Evolutionary conservation across 1,139 yeast species (phyloP), one percentile per base, ranked within the genome.

Genomic region (Blastobotrys petasosporus): DNA sequence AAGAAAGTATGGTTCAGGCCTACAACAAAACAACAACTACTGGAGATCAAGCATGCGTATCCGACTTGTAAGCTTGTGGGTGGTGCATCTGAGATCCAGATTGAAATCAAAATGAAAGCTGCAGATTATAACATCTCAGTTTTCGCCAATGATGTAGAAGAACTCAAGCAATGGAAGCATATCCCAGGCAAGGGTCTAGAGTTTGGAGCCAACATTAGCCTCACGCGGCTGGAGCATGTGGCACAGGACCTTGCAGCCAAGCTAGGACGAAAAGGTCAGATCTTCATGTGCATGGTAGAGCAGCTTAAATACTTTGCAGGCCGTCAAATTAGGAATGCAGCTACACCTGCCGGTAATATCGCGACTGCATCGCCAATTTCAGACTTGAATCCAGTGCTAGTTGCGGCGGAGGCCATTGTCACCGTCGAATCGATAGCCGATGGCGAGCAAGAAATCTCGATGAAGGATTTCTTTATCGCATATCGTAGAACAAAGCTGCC

Each of bases 351-450:
- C 0, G 76, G 76, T 28, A 70, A 70, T 34, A 68, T 71, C 39
- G 74, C 72, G 11, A 71, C 76, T 2, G 76, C 76, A 1, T 69
- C 74, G n/a, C 76, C 76, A 25, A 71, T 71, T 48, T 68, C 75
- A 1, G 76, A 71, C 50, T 52, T 71, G 55, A 71, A 71, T 52
- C 76, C 76, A 1, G 64, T 71, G 5, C 55, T 71, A 43, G 70
- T 70, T 20, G 67, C 73, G 2, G 65, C 70, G 15, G 67, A 67
- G 46, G 71, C 74, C 2, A 55, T 56, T 2, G 55, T 71, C 8
- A 63, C 65, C 4, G 64, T 68, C 2, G 66, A 69, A 45, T 60
- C 60, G n/a, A 52, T 67, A 3, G 56, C 54, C 11, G 54, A 56
- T 1, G 55, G 62, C 13, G 56, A 53, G 20, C 53, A 54, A 32